Evolutionary conservation across 345 rosid genomes (phyloP), one percentile per base, ranked within the genome.

Genomic region (Litchi chinensis): DNA sequence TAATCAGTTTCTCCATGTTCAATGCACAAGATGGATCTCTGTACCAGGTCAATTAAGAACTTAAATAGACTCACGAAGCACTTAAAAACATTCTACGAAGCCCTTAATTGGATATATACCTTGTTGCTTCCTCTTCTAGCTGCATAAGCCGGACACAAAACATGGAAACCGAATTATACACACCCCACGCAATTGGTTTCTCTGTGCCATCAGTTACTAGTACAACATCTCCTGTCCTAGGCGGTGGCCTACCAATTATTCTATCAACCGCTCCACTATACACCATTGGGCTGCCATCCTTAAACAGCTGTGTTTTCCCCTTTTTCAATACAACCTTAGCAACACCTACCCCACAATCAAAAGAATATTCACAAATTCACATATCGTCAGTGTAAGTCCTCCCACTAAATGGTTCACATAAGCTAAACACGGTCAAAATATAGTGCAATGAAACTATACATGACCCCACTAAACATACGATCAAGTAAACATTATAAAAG

Each of bases 81-180:
- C 46, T 24, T 71, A 56, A 67, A 41, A 26, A 65, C 73, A 32
- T 52, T 37, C 4, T 43, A 41, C 8, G 40, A 67, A 43, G 5
- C 50, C 13, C 50, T 40, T 64, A n/a, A 26, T 37, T 70, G 70
- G 8, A 64, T 41, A 63, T 54, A 26, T 37, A 92, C 95, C 93
- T 88, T 28, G 83, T 66, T 60, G 90, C 88, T 87, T 95, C 99
- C 72, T 95, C 93, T 76, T 95, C 96, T 46, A 92, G 93, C 87
- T 95, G 99, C 99, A 93, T 95, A 43, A 95, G 89, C 52, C 98
- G 91, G 75, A 95, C 97, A 66, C 92, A 86, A 80, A 91, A 93
- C 99, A 92, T 92, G 64, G 99, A 93, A 71, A 85, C 91, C 0
- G 93, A 91, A 83, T 95, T 93, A 75, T 91, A 92, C 83, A 92